Evolutionary conservation across 306 rosid genomes (phyloP).

Genomic region (Cicer chorassanicum): DNA sequence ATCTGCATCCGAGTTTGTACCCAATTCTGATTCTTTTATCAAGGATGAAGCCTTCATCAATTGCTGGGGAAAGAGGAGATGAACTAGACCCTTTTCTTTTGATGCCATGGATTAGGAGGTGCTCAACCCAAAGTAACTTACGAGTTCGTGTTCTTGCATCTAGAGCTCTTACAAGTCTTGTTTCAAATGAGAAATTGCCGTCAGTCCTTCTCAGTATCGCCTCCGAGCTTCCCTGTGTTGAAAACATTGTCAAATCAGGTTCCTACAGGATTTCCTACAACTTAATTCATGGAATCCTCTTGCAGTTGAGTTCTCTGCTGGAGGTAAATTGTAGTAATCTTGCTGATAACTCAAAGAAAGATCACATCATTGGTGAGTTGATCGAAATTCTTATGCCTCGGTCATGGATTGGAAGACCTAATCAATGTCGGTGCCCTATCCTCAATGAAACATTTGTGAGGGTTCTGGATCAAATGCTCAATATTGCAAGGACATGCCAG

Average conservation of each 20-base stretch:
- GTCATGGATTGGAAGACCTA: slow-evolving; percentile 76
- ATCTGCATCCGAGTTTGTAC: slow-evolving; percentile 94
- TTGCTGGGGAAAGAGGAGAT: slow-evolving; percentile 87
- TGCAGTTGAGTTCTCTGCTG: slow-evolving; percentile 81
- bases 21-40: slow-evolving; percentile 88
- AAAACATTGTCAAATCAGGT: slow-evolving; percentile 45
- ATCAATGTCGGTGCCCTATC: slow-evolving; percentile 72
- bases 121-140: slow-evolving; percentile 88
- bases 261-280: slow-evolving; percentile 58
- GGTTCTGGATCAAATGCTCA: slow-evolving; percentile 83
- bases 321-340: slow-evolving; percentile 79
- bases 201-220: slow-evolving; percentile 75
- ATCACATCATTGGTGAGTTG: slow-evolving; percentile 66
- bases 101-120: slow-evolving; percentile 84
- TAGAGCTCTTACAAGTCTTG: slow-evolving; percentile 82
- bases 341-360: slow-evolving; percentile 80
- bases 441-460: slow-evolving; percentile 70
- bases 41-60: slow-evolving; percentile 90
- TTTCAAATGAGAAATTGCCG: slow-evolving; percentile 81
- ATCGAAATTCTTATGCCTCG: slow-evolving; percentile 57
- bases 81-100: slow-evolving; percentile 85
- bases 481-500: slow-evolving; percentile 65
- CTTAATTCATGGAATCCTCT: slow-evolving; percentile 81
- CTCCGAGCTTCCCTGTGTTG: slow-evolving; percentile 67
- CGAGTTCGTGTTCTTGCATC: slow-evolving; percentile 95